phyloP scores from a whole-genome alignment of 2,329 filamentous ascomycete genomes.

The Xylaria sp. region DNA sequence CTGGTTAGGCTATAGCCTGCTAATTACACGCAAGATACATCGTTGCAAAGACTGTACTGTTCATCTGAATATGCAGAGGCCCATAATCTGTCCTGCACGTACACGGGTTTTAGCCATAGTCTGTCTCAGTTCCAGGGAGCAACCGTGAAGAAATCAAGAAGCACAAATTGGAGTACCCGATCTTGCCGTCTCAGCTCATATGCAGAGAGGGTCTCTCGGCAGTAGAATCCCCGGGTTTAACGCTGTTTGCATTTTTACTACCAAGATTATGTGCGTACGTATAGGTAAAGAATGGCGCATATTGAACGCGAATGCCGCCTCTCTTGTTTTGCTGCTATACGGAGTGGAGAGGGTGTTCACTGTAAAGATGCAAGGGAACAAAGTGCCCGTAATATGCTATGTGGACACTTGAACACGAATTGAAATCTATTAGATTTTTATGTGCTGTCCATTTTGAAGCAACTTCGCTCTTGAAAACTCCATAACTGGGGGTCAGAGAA shows the following conservation, averaged over 20 bases:
- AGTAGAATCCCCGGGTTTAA: neutral
- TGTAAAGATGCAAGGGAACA: neutral
- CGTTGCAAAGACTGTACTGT: neutral
- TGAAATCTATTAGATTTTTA: neutral
- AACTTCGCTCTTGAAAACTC: neutral
- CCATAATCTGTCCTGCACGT: neutral
- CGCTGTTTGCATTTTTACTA: neutral
- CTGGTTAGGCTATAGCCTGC: neutral
- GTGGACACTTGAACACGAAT: neutral
- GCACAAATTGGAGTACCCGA: neutral
- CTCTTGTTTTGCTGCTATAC: neutral
- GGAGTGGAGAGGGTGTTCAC: neutral
- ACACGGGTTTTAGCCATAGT: neutral
- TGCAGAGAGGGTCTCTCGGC: neutral
- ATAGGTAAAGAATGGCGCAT: no score
- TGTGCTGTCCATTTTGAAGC: neutral
- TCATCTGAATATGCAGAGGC: no score
- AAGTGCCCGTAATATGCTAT: neutral
- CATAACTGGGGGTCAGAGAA: neutral
- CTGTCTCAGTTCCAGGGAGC: neutral
- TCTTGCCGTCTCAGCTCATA: no score
- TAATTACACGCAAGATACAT: neutral
- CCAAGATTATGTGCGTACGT: neutral
- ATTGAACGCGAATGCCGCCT: no score
- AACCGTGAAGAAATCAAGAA: neutral